These are phyloP conservation scores for Hypoxylon sp. DNA, from an alignment of 2,329 filamentous ascomycete genomes.

Conservation along the genomic window DNA sequence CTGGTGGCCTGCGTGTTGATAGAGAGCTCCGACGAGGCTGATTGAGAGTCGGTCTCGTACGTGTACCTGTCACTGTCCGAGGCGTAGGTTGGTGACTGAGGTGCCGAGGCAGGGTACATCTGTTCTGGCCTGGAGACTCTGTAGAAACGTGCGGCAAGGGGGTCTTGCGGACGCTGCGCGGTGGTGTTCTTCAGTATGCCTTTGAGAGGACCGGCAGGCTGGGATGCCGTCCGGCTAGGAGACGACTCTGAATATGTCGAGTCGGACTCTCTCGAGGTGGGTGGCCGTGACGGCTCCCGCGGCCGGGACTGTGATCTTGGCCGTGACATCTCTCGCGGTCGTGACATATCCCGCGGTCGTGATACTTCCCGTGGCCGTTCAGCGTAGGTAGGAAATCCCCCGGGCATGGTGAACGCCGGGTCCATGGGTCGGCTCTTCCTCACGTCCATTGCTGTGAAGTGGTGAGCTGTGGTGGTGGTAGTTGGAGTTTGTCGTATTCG, in stretches of 20 bases:
- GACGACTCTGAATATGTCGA: slow-evolving; percentile 37
- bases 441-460: slow-evolving; percentile 35
- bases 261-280: slow-evolving; percentile 35
- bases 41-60: slow-evolving; percentile 49
- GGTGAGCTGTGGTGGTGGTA: slow-evolving; percentile 12
- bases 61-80: slow-evolving; percentile 41
- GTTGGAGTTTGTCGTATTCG: slow-evolving; percentile 37
- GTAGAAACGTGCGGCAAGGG: slow-evolving; percentile 44
- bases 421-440: slow-evolving; percentile 36
- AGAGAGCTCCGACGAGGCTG: slow-evolving; percentile 49
- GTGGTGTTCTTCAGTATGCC: slow-evolving; percentile 44
- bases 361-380: slow-evolving; percentile 33
- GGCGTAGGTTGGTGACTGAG: slow-evolving; percentile 41
- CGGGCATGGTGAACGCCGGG: slow-evolving; percentile 38
- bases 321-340: slow-evolving; percentile 21
- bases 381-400: slow-evolving; percentile 38
- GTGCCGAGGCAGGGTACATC: slow-evolving; percentile 31
- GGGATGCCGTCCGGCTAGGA: slow-evolving; percentile 34
- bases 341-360: slow-evolving; percentile 28
- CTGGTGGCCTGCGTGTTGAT: slow-evolving; percentile 51
- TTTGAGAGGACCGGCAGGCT: slow-evolving; percentile 35
- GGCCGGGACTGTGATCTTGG: slow-evolving; percentile 29
- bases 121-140: slow-evolving; percentile 37
- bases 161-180: slow-evolving; percentile 35
- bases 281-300: slow-evolving; percentile 25